These are phyloP conservation scores for Delitschia confertaspora DNA, from an alignment of 495 filamentous ascomycete genomes.

Conservation along the genomic window DNA sequence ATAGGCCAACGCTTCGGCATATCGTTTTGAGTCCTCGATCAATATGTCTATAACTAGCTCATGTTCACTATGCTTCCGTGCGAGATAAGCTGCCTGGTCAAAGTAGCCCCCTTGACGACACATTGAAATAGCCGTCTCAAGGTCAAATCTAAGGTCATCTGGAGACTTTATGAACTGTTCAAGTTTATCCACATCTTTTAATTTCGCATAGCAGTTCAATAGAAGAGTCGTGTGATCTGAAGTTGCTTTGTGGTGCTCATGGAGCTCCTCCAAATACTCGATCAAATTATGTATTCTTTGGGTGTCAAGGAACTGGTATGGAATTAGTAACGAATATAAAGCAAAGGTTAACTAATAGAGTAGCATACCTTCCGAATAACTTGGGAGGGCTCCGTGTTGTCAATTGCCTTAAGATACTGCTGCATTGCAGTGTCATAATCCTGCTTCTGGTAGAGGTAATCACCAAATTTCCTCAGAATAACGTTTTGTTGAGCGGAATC, in stretches of 20 bases:
- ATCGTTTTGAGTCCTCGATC: slow-evolving; percentile 87
- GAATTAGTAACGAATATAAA: slow-evolving; percentile 18
- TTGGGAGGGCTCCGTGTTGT: slow-evolving; percentile 88
- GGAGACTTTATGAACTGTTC: slow-evolving; percentile 95
- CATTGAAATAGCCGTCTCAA: slow-evolving; percentile 96
- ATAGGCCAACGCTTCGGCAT: slow-evolving; percentile 79
- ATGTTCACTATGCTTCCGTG: slow-evolving; percentile 87
- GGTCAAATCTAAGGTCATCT: slow-evolving; percentile 89
- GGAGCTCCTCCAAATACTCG: slow-evolving; percentile 92
- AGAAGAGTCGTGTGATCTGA: slow-evolving; percentile 94
- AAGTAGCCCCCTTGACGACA: slow-evolving; percentile 97
- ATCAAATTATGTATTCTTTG: slow-evolving; percentile 96
- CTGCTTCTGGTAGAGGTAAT: slow-evolving; percentile 88
- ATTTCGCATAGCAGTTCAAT: slow-evolving; percentile 93
- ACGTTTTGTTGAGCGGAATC: slow-evolving; percentile 74
- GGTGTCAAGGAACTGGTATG: slow-evolving; percentile 71
- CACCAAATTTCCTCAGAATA: slow-evolving; percentile 89
- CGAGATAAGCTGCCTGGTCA: slow-evolving; percentile 91
- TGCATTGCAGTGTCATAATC: slow-evolving; percentile 98
- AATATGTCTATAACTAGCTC: slow-evolving; percentile 90
- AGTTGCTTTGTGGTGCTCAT: slow-evolving; percentile 87
- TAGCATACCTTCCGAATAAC: slow-evolving; percentile 80
- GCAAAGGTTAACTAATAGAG: slow-evolving; percentile 1
- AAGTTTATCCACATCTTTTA: slow-evolving; percentile 91
- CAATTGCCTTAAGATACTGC: slow-evolving; percentile 92